Evolutionary conservation across 768 basidiomycete genomes (phyloP).

Genomic region (Mycena leptocephala): DNA sequence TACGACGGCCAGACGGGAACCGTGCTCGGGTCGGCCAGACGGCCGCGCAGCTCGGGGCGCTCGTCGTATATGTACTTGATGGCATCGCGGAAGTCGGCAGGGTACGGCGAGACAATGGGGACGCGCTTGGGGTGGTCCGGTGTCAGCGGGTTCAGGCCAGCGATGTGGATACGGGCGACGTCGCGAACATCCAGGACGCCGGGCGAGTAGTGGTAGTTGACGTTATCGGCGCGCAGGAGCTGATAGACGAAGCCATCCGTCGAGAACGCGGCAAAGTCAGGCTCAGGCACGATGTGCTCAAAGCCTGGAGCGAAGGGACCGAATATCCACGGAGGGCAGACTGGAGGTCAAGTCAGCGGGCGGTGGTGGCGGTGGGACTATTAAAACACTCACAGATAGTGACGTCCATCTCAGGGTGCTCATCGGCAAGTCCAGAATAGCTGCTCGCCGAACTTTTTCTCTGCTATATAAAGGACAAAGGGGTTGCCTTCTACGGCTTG

Average conservation of each 20-base stretch:
- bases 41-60: conserved; percentile 31
- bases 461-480: conserved; percentile 15
- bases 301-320: conserved; percentile 45
- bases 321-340: conserved; percentile 43
- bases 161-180: conserved; percentile 32
- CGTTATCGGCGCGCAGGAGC: conserved; percentile 30
- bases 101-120: conserved; percentile 21
- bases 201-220: conserved; percentile 14
- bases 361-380: too few relatives aligned
- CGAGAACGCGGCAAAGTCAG: conserved; percentile 30
- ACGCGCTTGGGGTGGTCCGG: conserved; percentile 30
- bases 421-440: conserved; percentile 29
- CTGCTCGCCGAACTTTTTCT: conserved; percentile 32
- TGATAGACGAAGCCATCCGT: conserved; percentile 33
- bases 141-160: conserved; percentile 25
- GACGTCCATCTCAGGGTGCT: conserved; percentile 37
- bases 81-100: conserved; percentile 25
- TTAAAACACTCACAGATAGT: conserved; percentile 21
- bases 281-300: conserved; percentile 32
- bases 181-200: conserved; percentile 19
- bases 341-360: not conserved
- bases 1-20: conserved; percentile 27
- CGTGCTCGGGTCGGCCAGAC: conserved; percentile 25
- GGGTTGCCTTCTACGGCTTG: conserved; percentile 24
- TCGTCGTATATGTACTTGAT: conserved; percentile 24